phyloP scores from a whole-genome alignment of 805 yeast genomes.

The Starmerella gropengiesseri region DNA sequence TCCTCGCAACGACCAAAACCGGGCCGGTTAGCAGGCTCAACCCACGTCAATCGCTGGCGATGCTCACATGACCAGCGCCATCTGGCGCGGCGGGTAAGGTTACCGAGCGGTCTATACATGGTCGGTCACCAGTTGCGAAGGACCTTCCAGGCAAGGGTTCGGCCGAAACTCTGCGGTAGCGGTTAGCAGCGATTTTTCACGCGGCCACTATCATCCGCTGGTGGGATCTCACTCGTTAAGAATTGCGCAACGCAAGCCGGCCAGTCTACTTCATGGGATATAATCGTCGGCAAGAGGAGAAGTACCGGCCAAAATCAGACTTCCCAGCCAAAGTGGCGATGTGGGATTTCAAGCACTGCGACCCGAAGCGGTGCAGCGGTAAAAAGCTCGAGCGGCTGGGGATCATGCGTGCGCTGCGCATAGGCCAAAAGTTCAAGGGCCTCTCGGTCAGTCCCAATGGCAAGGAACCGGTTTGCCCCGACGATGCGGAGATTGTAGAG shows the following conservation, averaged over 20 bases:
- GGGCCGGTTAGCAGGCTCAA: too few species aligned
- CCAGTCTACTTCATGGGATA: not conserved
- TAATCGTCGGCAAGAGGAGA: slow-evolving; percentile 16
- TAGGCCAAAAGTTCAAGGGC: slow-evolving; percentile 93
- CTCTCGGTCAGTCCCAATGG: slow-evolving; percentile 91
- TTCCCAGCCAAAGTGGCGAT: slow-evolving; percentile 84
- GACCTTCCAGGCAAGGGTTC: not conserved
- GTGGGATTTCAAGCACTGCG: slow-evolving; percentile 99
- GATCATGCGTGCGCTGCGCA: slow-evolving; percentile 58
- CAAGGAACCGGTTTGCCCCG: slow-evolving; percentile 76
- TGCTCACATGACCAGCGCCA: too few species aligned
- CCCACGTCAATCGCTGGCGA: too few species aligned
- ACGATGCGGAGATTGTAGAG: slow-evolving; percentile 69
- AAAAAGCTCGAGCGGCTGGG: slow-evolving; percentile 87
- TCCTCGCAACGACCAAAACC: not conserved
- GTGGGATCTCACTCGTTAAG: not conserved
- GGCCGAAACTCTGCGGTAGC: not conserved
- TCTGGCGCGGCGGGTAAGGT: too few species aligned
- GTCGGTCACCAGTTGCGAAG: not conserved
- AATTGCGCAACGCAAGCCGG: not conserved
- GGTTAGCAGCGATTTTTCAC: not conserved
- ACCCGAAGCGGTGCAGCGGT: slow-evolving; percentile 94
- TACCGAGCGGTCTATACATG: not conserved
- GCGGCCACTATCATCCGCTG: too few species aligned
- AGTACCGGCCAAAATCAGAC: slow-evolving; percentile 24